Evolutionary conservation across 192 early-diverging fungal genomes (phyloP).

Genomic region (Podila horticola): DNA sequence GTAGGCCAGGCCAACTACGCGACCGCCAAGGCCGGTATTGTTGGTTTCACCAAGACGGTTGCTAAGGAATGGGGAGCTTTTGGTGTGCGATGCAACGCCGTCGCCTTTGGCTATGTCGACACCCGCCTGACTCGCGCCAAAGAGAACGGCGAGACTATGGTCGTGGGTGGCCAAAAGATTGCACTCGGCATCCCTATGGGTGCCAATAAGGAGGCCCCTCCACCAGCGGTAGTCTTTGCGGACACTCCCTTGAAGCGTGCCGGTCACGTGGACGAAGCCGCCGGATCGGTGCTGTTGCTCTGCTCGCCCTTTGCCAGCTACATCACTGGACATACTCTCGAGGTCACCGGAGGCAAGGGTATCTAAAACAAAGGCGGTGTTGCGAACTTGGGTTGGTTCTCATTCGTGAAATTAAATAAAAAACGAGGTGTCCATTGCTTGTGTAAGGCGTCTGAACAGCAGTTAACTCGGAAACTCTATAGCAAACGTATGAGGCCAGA

Average conservation of each 20-base stretch:
- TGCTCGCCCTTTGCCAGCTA: constrained; percentile 67
- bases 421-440: background rate
- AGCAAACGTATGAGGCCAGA: no score
- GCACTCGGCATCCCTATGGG: constrained; percentile 67
- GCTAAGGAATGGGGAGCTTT: constrained; percentile 80
- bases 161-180: constrained; percentile 69
- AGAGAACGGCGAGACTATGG: constrained; percentile 68
- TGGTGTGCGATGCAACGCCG: constrained; percentile 70
- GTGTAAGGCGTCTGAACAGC: no score
- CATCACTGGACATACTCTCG: constrained; percentile 67
- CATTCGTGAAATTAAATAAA: background rate
- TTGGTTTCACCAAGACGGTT: constrained; percentile 93
- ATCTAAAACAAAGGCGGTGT: constrained; percentile 51
- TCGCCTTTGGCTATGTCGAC: constrained; percentile 71
- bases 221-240: constrained; percentile 47
- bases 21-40: constrained; percentile 91
- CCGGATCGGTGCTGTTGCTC: constrained; percentile 65
- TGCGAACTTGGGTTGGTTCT: background rate
- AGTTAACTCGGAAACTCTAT: no score
- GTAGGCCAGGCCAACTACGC: constrained; percentile 95
- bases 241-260: constrained; percentile 67
- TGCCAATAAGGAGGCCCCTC: constrained; percentile 39
- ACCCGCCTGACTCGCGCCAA: constrained; percentile 75
- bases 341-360: constrained; percentile 72
- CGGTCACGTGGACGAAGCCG: constrained; percentile 71